Evolutionary conservation across 2,329 filamentous ascomycete species (phyloP), one percentile per base, ranked within the genome.

Genomic region (Neonectria coccinea): DNA sequence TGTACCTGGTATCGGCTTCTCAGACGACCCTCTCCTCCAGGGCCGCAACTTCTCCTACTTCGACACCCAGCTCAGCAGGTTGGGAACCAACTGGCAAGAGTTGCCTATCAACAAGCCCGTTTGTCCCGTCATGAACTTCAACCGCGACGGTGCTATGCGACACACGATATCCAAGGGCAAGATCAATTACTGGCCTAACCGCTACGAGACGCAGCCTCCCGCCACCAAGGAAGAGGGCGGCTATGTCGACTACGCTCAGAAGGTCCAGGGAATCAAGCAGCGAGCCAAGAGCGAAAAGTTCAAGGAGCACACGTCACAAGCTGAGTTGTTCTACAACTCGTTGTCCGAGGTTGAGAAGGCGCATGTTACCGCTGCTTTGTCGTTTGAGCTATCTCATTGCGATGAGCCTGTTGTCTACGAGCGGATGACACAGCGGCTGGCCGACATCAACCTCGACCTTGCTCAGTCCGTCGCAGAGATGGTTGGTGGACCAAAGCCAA

Each of bases 241-340:
- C 0, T 96, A 93, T 68, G 76, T 88, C 4, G 91, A 93, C 51
- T 91, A 89, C 0, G 80, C 79, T 0, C 81, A 88, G 64, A 90
- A 89, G 76, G 79, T 92, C 1, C 82, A 81, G 5, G 92, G 92
- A 3, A 88, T 92, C 75, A 95, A 96, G 81, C 81, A 85, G 18
- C 88, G 92, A 11, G 81, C 89, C 6, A 83, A 87, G 74, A 91
- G 88, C 67, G 84, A 84, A 70, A 95, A 95, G 80, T 95, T 95
- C 83, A 86, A 84, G 67, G 92, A 96, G 66, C 91, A 95, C 75
- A 88, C 87, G 78, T 89, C 86, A 54, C 92, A 96, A 76, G 92
- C 92, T 0, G 91, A 94, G 75, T 82, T 95, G 2, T 96, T 96
- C 81, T 95, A 89, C 81, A 95, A 95, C 81, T 94, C 91, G 16